Conservation (phyloP, 805 yeast genomes). For the Torulaspora microellipsoides region DNA sequence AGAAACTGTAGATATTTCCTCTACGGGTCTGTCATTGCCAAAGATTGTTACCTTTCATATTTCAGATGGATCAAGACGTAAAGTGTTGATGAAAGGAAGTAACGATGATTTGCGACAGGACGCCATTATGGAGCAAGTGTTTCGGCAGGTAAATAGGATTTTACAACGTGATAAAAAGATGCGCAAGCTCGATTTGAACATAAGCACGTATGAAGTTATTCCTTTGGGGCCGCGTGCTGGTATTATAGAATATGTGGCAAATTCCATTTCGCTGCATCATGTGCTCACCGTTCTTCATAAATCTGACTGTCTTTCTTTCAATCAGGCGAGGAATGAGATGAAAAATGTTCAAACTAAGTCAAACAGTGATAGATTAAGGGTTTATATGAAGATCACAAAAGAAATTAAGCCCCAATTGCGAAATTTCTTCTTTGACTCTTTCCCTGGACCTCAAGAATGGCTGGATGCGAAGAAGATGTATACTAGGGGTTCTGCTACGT, state of each 20-base stretch:
- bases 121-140: constrained; percentile 96
- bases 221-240: constrained; percentile 89
- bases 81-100: constrained; percentile 73
- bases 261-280: constrained; percentile 68
- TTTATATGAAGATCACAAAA: constrained; percentile 44
- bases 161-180: constrained; percentile 54
- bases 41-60: constrained; percentile 59
- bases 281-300: constrained; percentile 62
- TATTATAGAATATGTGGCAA: constrained; percentile 80
- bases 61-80: constrained; percentile 55
- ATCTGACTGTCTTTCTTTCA: constrained; percentile 45
- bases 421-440: constrained; percentile 64
- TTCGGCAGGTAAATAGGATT: constrained; percentile 73
- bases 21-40: constrained; percentile 84
- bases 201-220: constrained; percentile 83
- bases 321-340: constrained; percentile 62
- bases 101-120: constrained; percentile 93
- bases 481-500: constrained; percentile 73
- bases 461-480: constrained; percentile 57
- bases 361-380: constrained; percentile 40
- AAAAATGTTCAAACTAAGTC: constrained; percentile 48
- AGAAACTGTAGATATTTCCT: constrained; percentile 52
- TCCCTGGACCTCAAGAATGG: constrained; percentile 70
- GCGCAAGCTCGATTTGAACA: constrained; percentile 49
- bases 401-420: constrained; percentile 65